These are phyloP conservation scores for Suillus fuscotomentosus DNA, from an alignment of 768 basidiomycete species.

Conservation along the genomic window DNA sequence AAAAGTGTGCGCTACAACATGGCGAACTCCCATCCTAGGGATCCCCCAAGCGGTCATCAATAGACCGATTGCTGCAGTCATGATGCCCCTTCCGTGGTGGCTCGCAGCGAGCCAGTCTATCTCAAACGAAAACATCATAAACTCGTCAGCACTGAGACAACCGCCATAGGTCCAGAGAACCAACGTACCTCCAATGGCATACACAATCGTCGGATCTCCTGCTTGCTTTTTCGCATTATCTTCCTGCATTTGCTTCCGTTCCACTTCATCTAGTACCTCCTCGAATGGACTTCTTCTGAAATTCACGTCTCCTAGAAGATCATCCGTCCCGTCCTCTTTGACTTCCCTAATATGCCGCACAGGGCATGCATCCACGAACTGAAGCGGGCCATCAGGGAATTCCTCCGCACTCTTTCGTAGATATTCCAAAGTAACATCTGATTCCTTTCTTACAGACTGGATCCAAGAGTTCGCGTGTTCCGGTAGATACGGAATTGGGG, in stretches of 20 bases:
- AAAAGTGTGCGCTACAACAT: slow-evolving; percentile 44
- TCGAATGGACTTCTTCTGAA: slow-evolving; percentile 26
- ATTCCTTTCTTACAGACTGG: slow-evolving; percentile 14
- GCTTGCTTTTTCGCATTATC: slow-evolving; percentile 39
- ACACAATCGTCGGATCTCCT: slow-evolving; percentile 58
- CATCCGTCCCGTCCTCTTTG: slow-evolving; percentile 50
- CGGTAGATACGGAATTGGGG: slow-evolving; percentile 53
- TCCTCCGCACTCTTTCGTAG: slow-evolving; percentile 15
- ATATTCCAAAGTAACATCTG: slow-evolving; percentile 20
- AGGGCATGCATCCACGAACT: slow-evolving; percentile 44
- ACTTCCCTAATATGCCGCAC: slow-evolving; percentile 54
- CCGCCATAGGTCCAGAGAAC: neutral
- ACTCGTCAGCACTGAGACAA: neutral
- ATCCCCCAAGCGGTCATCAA: slow-evolving; percentile 60
- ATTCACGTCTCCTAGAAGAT: slow-evolving; percentile 45
- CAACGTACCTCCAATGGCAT: slow-evolving; percentile 58
- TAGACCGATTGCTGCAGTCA: slow-evolving; percentile 60
- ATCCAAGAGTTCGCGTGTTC: slow-evolving; percentile 42
- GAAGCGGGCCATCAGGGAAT: slow-evolving; percentile 23
- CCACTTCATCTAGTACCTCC: slow-evolving; percentile 34
- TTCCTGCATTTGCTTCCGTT: slow-evolving; percentile 32
- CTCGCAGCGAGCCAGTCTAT: slow-evolving; percentile 61
- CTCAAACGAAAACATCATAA: neutral
- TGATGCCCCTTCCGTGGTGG: slow-evolving; percentile 69
- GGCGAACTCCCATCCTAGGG: slow-evolving; percentile 55